Base-by-base conservation (phyloP, 495 filamentous ascomycete genomes). In the Talaromyces stipitatus region DNA sequence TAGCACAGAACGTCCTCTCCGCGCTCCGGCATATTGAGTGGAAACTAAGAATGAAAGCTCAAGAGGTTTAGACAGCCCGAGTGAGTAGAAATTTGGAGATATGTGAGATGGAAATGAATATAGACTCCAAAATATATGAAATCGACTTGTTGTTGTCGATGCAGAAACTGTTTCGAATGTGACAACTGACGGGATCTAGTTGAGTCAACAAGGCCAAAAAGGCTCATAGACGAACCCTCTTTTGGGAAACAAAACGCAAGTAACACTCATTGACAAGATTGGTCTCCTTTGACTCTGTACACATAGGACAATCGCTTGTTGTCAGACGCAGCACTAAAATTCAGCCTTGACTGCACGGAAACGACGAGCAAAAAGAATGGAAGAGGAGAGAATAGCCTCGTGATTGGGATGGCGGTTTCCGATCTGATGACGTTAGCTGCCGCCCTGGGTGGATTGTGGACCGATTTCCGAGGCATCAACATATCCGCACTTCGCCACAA, bases 1-100 rank as follows among this genome's bases (percentile, higher is more conserved):
- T 97, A 90, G 68, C 94, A 98, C 64, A 78, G 89, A 47, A 96
- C 84, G 20, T 90, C 75, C 67, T 95, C 86, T 41, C 54, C 36
- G 50, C 46, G 54, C 47, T 72, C 71, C 52, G 61, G 62, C 68
- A 69, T 72, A 61, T 26, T 62, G 58, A 53, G 36, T 26, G 53
- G 27, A 33, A 50, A 41, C 22, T n/a, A 38, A 55, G 41, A 46
- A 51, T 27, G 38, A 50, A 45, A 24, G 45, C 36, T 57, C 51
- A 32, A 47, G 43, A 27, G 20, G 24, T 53, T 22, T 47, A 47
- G 12, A 32, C 6, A 32, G 16, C 18, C 9, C 18, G 20, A 20
- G 22, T 26, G 43, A 47, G 43, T 16, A 23, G 20, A 26, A 14
- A 7, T 24, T 9, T 47, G n/a, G 23, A 47, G 22, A 26, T 11